Evolutionary conservation across 768 basidiomycete genomes (phyloP).

Genomic region (Phylloporus scabripes): DNA sequence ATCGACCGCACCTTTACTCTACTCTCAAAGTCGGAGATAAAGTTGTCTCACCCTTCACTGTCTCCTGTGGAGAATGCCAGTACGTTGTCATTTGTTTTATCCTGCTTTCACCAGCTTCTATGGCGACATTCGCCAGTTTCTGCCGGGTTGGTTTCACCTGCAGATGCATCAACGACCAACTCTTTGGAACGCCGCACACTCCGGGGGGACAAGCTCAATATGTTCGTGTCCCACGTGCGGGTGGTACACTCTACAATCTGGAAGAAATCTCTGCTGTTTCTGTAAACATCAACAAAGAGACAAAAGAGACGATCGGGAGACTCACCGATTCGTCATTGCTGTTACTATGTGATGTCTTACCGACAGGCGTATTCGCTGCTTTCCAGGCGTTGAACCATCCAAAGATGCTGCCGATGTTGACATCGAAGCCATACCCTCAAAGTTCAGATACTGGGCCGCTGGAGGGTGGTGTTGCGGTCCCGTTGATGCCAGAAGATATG

Average conservation of each 20-base stretch:
- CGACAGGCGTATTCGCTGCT: slow-evolving; percentile 75
- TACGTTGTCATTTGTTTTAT: slow-evolving; percentile 31
- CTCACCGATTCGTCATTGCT: slow-evolving; percentile 63
- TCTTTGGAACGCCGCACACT: slow-evolving; percentile 63
- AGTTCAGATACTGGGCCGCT: slow-evolving; percentile 10
- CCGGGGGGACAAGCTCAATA: slow-evolving; percentile 79
- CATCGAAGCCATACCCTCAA: slow-evolving; percentile 54
- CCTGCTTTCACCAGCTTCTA: neutral
- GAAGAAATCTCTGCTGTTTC: slow-evolving; percentile 35
- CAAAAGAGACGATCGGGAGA: slow-evolving; percentile 34
- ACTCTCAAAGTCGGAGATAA: slow-evolving; percentile 66
- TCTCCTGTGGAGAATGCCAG: slow-evolving; percentile 85
- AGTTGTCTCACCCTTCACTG: slow-evolving; percentile 75
- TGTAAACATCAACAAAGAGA: slow-evolving; percentile 19
- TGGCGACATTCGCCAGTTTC: slow-evolving; percentile 37
- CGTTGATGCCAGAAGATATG: slow-evolving; percentile 43
- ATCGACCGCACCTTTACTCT: slow-evolving; percentile 58
- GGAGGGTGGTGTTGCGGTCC: slow-evolving; percentile 9
- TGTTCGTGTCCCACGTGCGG: slow-evolving; percentile 72
- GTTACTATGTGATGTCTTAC: slow-evolving; percentile 72
- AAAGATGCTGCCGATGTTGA: slow-evolving; percentile 57
- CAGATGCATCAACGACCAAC: slow-evolving; percentile 52
- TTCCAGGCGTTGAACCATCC: slow-evolving; percentile 68
- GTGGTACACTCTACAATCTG: slow-evolving; percentile 69
- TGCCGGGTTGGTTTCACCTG: slow-evolving; percentile 71